Base-by-base conservation (phyloP, 148 eudicot genomes). In the Camellia lanceoleosa region DNA sequence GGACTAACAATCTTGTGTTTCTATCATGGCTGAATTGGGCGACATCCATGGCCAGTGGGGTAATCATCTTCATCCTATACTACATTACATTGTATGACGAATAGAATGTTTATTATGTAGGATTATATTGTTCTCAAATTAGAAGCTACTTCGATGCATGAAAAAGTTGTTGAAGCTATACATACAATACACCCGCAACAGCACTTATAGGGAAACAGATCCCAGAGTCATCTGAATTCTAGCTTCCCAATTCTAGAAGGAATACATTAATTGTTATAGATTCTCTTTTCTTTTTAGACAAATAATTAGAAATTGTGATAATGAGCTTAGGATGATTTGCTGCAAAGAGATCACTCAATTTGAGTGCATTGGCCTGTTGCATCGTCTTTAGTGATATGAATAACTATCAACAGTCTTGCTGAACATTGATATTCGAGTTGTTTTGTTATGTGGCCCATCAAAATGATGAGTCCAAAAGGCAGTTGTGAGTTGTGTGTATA, bases 1-100 rank as follows among this genome's bases (percentile, higher is more conserved):
- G 76, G 78, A 81, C 92, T 95, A 85, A 95, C 83, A 51, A 80
- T 83, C 80, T 66, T 86, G 75, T 74, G 68, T 80, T 75, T 78
- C 75, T 82, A 41, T 75, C 77, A 81, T 87, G 92, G 86, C 88
- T 84, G 83, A 72, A 65, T 81, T 77, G 86, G 78, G 73, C 43
- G 41, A 69, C 79, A 52, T 75, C 65, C 83, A 42, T 80, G 78
- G 59, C 41, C 89, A 96, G 99, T 96, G 99, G 99, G 99, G 99
- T 96, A 90, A 91, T 63, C 43, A 68, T 87, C 90, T 90, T 83
- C 82, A 76, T 59, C 79, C 78, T 68, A 68, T 74, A 62, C 75
- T 55, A 74, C 14, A 10, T 38, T 43, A 71, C 61, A 42, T 51
- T 74, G 51, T 73, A 44, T 56, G 42, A 30, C 51, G 49, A 74